Evolutionary conservation across 345 rosid genomes (phyloP), one percentile per base, ranked within the genome.

Genomic region (Laguncularia racemosa): DNA sequence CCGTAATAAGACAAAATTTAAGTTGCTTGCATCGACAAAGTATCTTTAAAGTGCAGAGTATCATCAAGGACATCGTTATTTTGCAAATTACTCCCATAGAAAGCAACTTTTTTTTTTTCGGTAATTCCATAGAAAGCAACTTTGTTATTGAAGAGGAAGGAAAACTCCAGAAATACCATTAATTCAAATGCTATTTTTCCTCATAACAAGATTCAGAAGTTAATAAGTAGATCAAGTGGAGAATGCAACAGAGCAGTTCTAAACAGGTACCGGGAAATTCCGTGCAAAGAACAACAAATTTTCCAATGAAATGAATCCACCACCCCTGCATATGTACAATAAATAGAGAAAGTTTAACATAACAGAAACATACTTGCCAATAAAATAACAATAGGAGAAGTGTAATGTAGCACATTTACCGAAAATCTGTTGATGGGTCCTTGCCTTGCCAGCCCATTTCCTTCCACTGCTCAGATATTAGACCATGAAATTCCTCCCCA

Each of bases 401-500:
- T 7, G 44, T 18, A 48, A 38, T 57, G 44, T 44, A 44, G 18
- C 11, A 26, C 12, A 46, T 54, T 65, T 64, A 90, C 99, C 99
- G 81, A 81, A 95, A 95, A 77, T 95, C 99, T 50, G 99, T 90
- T 46, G 99, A 90, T 33, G 99, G 99, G 71, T 95, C 99, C 80
- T 90, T 95, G 51, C 99, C 99, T 74, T 90, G 99, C 99, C 99
- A 95, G 52, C 99, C 99, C 99, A 95, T 95, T 83, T 88, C 96
- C 77, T 95, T 95, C 99, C 99, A 95, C 64, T 88, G 99, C 76
- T 95, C 99, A 64, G 99, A 85, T 79, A 90, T 81, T 61, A 95
- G 66, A 59, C 87, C 86, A 56, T 50, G 68, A 56, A 95, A 96
- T 76, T 95, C 89, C 74, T 90, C 97, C 58, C 80, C 89, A 47